Base-by-base conservation (phyloP, 257 asterid species). In the Solanum raphanifolium region DNA sequence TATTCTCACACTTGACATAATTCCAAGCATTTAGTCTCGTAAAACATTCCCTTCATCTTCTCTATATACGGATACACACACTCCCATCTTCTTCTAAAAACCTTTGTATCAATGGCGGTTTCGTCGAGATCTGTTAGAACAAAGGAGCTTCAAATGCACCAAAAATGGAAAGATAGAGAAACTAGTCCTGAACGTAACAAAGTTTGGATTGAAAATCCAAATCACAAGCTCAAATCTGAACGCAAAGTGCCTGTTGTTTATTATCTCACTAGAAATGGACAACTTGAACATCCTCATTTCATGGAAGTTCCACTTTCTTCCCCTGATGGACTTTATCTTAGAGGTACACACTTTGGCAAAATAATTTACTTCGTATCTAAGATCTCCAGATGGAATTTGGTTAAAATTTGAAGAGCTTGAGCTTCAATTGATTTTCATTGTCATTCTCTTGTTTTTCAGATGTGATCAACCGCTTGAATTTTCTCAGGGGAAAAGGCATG, bases 221-320 rank as follows among this genome's bases (percentile, higher is more conserved):
- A 68, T 6, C 86, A 16, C 11, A 91, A 88, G 76, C 89, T 46
- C 69, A 91, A 86, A 86, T 32, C 79, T 5, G 91, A 88, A 7
- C 89, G 88, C 15, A 88, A 88, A 76, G 95, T 94, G 7, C 94
- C 98, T 29, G 98, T 96, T 25, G 94, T 96, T 48, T 96, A 96
- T 73, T 96, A 96, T 76, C 92, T 96, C 74, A 91, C 95, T 1
- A 60, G 96, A 48, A 95, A 94, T 86, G 98, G 98, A 78, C 97
- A 94, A 68, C 98, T 96, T 13, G 94, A 96, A 83, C 99, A 96
- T 66, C 99, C 99, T 10, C 99, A 96, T 94, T 96, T 96, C 93
- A 95, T 95, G 94, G 99, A 96, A 92, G 98, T 96, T 31, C 91
- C 95, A 35, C 92, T 95, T 69, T 94, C 98, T 78, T 94, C 97